Base-by-base conservation (phyloP, 805 yeast species). In the Limtongia smithiae region DNA sequence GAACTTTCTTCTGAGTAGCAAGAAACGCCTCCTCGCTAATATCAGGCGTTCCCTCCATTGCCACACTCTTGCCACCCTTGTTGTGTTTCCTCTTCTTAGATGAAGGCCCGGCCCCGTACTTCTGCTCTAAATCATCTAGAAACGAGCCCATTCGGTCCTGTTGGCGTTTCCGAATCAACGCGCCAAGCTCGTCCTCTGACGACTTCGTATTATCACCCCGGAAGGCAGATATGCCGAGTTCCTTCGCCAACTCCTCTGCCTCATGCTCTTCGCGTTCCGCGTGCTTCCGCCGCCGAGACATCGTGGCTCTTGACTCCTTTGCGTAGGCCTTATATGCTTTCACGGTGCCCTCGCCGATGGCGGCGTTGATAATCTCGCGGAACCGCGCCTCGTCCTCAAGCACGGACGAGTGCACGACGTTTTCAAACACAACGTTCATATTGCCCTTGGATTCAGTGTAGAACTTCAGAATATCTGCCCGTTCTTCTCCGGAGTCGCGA, bases 401-500 rank as follows among this genome's bases (percentile, higher is more conserved):
- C 37, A 82, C 73, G 54, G 83, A 89, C 44, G 85, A 73, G 66
- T 89, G 96, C 8, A 93, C 84, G 3, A 89, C 82, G 30, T 74
- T 72, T 63, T 87, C 95, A 62, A 88, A 84, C 4, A 88, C 68
- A 43, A 72, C 71, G 39, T 82, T 70, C 59, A 88, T 78, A 59
- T 85, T 86, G 4, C 95, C 95, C 12, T 78, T 74, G 38, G 74
- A 73, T 57, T 72, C 77, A 7, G 71, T 65, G 68, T 83, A 83
- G 41, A 75, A 72, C 39, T 77, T 75, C 37, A 79, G 50, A n/a
- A 89, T 73, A 61, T 89, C 96, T 3, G 68, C 69, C 25, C 60
- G 59, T 54, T 68, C 75, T 44, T 69, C 67, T 4, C 62, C 67
- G 12, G 60, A 54, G 15, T 50, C 60, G 59, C 83, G 87, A 61